These are phyloP conservation scores for Raphanus sativus DNA, from an alignment of 345 rosid genomes.

Conservation along the genomic window DNA sequence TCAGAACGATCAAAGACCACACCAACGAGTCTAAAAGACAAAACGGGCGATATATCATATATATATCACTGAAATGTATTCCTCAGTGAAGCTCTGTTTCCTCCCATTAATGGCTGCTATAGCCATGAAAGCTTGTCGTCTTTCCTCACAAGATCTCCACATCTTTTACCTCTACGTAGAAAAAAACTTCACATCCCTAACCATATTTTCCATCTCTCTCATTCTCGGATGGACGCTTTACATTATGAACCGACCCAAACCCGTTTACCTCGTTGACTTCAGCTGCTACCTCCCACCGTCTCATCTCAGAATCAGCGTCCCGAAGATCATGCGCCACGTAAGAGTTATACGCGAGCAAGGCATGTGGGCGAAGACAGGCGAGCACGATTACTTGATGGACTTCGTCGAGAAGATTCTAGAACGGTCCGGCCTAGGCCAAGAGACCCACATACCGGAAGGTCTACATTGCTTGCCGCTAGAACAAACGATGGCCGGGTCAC, in stretches of 20 bases:
- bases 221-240: constrained; percentile 5
- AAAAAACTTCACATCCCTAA: constrained; percentile 24
- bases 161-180: constrained; percentile 25
- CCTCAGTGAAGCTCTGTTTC: constrained; percentile 2
- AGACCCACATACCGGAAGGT: constrained; percentile 34
- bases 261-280: constrained; percentile 36
- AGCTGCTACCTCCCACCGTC: constrained; percentile 38
- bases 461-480: constrained; percentile 23
- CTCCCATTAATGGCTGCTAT: neutral
- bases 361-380: constrained; percentile 2
- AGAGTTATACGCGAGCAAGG: constrained; percentile 24
- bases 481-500: constrained; percentile 25
- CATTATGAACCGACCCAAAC: constrained; percentile 16
- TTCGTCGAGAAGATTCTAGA: constrained; percentile 37
- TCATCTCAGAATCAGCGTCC: constrained; percentile 25
- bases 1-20: constrained; percentile 15
- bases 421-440: constrained; percentile 41
- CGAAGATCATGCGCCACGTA: constrained; percentile 30
- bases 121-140: constrained; percentile 14
- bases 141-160: constrained; percentile 35
- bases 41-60: neutral
- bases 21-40: neutral
- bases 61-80: neutral
- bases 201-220: constrained; percentile 11
- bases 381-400: constrained; percentile 37